Base-by-base conservation (phyloP, 1,284 basidiomycete species). In the Ganoderma lingzhi region DNA sequence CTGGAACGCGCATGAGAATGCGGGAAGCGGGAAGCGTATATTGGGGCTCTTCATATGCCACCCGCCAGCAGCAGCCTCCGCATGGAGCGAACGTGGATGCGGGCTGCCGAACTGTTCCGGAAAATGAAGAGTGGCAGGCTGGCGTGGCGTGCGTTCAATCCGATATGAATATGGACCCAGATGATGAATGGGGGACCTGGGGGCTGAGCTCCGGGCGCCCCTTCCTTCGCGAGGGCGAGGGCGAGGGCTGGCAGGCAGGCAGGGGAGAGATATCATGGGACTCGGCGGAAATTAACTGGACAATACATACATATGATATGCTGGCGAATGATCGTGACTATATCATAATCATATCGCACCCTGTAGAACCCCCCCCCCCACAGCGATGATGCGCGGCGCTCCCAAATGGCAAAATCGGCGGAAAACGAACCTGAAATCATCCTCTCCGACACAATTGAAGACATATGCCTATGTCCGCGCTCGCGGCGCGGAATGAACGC, bases 401-500 rank as follows among this genome's bases (percentile, higher is more conserved):
- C 48, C 48, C 48, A 23, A 28, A 51, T 51, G 48, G 48, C 48
- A 51, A 23, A 51, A 51, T 51, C 48, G n/a, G 48, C 48, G 48
- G 48, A 51, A 51, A 51, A 51, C 48, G 48, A 51, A 51, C 23
- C 48, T 51, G 48, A 23, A 23, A 51, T n/a, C 48, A n/a, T 23
- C 48, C 44, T 5, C 44, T 5, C 44, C 48, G 48, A n/a, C n/a
- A 51, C 48, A 51, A 51, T 19, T 45, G 17, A 45, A 45, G 17
- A 45, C 51, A 23, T 4, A 53, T 10, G 19, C n/a, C 45, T 4
- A 45, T 19, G 44, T 9, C 48, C 48, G 30, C 23, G n/a, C 53
- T 55, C 53, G 30, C 17, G 53, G 28, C 53, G 53, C 53, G 28
- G 28, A 55, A 55, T 32, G 53, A 51, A 55, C 53, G 53, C 53